Evolutionary conservation across 2,329 filamentous ascomycete species (phyloP), one percentile per base, ranked within the genome.

Genomic region (Didymella exigua): DNA sequence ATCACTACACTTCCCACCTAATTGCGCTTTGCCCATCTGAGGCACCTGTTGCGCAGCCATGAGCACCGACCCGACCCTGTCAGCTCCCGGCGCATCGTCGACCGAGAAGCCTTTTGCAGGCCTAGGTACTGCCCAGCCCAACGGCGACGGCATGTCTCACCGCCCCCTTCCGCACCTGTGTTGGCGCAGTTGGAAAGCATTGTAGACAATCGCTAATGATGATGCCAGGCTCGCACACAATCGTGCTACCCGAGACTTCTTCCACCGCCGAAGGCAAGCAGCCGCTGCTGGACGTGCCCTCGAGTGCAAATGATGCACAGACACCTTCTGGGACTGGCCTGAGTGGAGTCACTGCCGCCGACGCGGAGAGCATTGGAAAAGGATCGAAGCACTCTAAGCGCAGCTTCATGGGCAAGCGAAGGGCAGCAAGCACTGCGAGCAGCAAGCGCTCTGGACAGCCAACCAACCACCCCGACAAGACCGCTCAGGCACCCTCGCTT

Each of bases 361-460:
- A 78, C 60, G 70, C 76, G 23, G 77, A 79, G 45, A 79, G 76
- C 66, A 71, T 79, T 44, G 76, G 76, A 21, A 68, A 72, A 37
- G 75, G 74, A 49, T 79, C 78, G 42, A 69, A 79, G 68, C 74
- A 66, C 37, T 67, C 65, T 16, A 76, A 80, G 66, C 75, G 78
- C 50, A 81, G 79, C 63, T 72, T 79, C 44, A 73, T 75, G 51
- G 76, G 75, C 54, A 76, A 76, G 59, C 73, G 76, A 60, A 74
- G 78, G 60, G 77, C 78, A 31, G 74, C 70, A 9, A 81, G 79
- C 68, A 76, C 73, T 16, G 74, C 77, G 23, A 81, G 78, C 70
- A 78, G 75, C 69, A 79, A 77, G 66, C 77, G 74, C 56, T 78
- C 75, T 29, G 74, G 76, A 41, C 71, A 72, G 59, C 68, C 68